A percentile compares a stretch with the other conserved stretches of the same genome.
Conservation (phyloP, 768 basidiomycete species). For the Scleroderma bovista region DNA sequence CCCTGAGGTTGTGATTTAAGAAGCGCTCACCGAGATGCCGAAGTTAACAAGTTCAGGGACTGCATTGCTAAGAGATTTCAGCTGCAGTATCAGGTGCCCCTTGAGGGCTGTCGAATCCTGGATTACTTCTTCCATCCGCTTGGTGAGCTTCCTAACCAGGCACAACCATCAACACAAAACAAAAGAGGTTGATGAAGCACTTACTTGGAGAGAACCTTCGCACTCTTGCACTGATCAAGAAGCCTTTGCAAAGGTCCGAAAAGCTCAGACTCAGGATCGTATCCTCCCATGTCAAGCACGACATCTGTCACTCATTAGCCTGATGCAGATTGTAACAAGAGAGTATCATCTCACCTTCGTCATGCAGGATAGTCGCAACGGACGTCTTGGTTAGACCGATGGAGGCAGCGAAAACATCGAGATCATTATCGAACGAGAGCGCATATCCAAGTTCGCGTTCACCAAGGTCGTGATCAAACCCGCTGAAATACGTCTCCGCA, state of each 20-base stretch:
- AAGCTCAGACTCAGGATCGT: constrained; percentile 68
- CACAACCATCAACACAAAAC: constrained; percentile 2
- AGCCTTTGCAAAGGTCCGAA: constrained; percentile 79
- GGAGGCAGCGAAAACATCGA: constrained; percentile 91
- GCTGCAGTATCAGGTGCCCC: constrained; percentile 62
- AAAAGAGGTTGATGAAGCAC: constrained; percentile 18
- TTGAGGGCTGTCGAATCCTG: constrained; percentile 69
- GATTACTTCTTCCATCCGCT: constrained; percentile 76
- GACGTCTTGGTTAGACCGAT: constrained; percentile 88
- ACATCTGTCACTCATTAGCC: constrained; percentile 49
- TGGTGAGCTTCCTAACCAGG: constrained; percentile 76
- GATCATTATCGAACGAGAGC: constrained; percentile 78
- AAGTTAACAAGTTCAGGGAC: constrained; percentile 85
- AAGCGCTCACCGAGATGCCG: constrained; percentile 68
- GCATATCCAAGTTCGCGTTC: constrained; percentile 86
- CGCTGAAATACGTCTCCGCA: constrained; percentile 78
- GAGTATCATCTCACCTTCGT: constrained; percentile 53
- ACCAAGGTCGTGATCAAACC: constrained; percentile 80
- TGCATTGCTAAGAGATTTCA: constrained; percentile 64
- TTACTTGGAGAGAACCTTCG: constrained; percentile 76
- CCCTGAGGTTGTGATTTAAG: neutral
- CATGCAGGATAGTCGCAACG: constrained; percentile 63
- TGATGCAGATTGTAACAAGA: neutral
- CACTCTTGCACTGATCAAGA: constrained; percentile 74
- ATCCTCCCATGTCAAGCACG: constrained; percentile 64